Base-by-base conservation (phyloP, 306 rosid species). In the Dryas octopetala region DNA sequence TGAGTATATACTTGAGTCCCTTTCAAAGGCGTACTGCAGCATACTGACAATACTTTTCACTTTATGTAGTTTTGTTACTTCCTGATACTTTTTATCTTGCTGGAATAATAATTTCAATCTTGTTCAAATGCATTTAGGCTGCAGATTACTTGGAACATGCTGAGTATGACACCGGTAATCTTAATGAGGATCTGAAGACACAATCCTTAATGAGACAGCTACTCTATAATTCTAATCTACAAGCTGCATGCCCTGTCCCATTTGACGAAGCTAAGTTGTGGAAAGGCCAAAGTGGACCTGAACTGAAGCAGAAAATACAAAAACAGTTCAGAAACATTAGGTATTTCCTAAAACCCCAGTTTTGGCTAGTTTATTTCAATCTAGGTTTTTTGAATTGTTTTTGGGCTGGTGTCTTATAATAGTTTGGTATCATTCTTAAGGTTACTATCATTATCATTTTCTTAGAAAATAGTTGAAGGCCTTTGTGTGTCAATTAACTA, bases 221-320 rank as follows among this genome's bases (percentile, higher is more conserved):
- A 57, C 97, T 92, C 66, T 82, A 84, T 81, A 85, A 85, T 79
- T 88, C 97, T 26, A 83, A 92, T 80, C 84, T 95, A 44, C 97
- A 90, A 88, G 85, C 92, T 65, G 97, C 99, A n/a, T 95, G 99
- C 85, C 99, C 99, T 68, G 76, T 95, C 66, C 99, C 99, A 63
- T 95, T 90, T 82, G 97, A 90, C 77, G 99, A 95, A 89, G 97
- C 99, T 78, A 95, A 90, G 80, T 81, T 95, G 86, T 95, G 99
- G 99, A 89, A 86, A 80, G 99, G 97, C 75, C 92, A 92, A 78
- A 85, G 91, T 59, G 99, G 97, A 83, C 99, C 99, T 68, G 97
- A 95, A 83, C 84, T 95, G 50, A 95, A 91, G 79, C 97, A 82
- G 83, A 83, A 86, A 80, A 89, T 95, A 80, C 99, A 95, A 72